These are phyloP conservation scores for Curvularia spicifera DNA, from an alignment of 2,329 filamentous ascomycete genomes.

Conservation along the genomic window DNA sequence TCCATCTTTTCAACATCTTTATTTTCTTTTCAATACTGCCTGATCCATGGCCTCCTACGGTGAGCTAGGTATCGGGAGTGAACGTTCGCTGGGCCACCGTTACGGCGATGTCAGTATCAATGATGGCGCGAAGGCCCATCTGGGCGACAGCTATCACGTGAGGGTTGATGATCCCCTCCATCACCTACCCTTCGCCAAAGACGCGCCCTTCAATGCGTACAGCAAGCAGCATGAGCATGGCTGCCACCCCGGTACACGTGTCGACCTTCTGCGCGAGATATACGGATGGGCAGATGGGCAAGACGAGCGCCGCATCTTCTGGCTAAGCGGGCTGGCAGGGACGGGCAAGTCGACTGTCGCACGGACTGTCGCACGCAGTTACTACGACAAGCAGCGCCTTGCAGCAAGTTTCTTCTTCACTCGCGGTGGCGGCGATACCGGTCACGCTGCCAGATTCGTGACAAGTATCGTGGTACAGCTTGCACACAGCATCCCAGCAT, in stretches of 20 bases:
- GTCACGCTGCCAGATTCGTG: constrained; percentile 20
- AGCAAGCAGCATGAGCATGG: constrained; percentile 24
- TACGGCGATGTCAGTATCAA: too few relatives aligned
- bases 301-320: constrained; percentile 34
- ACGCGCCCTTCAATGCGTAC: constrained; percentile 32
- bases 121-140: too few relatives aligned
- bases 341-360: constrained; percentile 26
- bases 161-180: not conserved
- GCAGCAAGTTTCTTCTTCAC: too few relatives aligned
- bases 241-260: constrained; percentile 34
- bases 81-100: too few relatives aligned
- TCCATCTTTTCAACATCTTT: too few relatives aligned
- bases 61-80: too few relatives aligned
- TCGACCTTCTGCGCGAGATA: constrained; percentile 32
- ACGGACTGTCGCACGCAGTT: constrained; percentile 33
- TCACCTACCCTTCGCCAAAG: constrained; percentile 9
- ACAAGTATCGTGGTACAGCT: constrained; percentile 26
- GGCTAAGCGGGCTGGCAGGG: constrained; percentile 41
- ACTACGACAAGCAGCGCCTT: constrained; percentile 13
- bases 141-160: too few relatives aligned
- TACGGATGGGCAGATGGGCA: constrained; percentile 25
- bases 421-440: constrained; percentile 14
- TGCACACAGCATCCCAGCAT: constrained; percentile 10
- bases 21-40: too few relatives aligned
- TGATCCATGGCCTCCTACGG: too few relatives aligned